A percentile compares a stretch with the other conserved stretches of the same genome.
Conservation (phyloP, 176 grass and related monocot species). For the Chloris gayana region DNA sequence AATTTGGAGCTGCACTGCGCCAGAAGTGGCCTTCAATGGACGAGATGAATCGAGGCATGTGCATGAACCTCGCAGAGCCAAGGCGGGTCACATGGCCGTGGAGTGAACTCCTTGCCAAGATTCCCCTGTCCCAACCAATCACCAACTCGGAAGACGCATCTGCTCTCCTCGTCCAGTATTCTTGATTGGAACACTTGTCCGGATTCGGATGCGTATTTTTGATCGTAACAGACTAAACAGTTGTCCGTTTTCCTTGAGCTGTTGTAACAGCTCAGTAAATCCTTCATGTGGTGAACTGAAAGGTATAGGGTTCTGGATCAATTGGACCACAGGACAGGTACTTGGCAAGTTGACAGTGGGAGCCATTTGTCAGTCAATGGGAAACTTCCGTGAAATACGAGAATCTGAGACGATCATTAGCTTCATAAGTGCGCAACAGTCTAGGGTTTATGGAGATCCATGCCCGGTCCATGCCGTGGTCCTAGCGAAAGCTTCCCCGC, state of each 20-base stretch:
- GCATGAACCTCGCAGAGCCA: slow-evolving; percentile 15
- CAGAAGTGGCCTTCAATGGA: background rate
- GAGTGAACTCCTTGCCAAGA: slow-evolving; percentile 13
- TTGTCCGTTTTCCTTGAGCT: too few relatives aligned
- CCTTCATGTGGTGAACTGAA: too few relatives aligned
- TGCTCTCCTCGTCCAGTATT: too few relatives aligned
- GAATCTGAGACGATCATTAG: background rate
- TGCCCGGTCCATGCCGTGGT: slow-evolving; percentile 15
- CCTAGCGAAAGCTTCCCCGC: background rate
- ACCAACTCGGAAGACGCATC: background rate
- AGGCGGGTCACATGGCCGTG: slow-evolving; percentile 31
- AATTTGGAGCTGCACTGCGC: background rate
- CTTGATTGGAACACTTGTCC: background rate
- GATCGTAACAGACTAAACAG: too few relatives aligned
- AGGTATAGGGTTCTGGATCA: background rate
- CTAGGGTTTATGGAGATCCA: background rate
- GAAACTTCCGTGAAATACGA: background rate
- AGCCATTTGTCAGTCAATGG: background rate
- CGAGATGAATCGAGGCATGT: background rate
- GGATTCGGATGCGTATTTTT: too few relatives aligned
- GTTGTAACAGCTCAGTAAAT: too few relatives aligned
- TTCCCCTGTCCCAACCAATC: background rate
- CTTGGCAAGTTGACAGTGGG: background rate
- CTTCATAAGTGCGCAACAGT: background rate
- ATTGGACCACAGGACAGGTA: background rate